Evolutionary conservation across 495 filamentous ascomycete genomes (phyloP).

Genomic region (Aspergillus hancockii): DNA sequence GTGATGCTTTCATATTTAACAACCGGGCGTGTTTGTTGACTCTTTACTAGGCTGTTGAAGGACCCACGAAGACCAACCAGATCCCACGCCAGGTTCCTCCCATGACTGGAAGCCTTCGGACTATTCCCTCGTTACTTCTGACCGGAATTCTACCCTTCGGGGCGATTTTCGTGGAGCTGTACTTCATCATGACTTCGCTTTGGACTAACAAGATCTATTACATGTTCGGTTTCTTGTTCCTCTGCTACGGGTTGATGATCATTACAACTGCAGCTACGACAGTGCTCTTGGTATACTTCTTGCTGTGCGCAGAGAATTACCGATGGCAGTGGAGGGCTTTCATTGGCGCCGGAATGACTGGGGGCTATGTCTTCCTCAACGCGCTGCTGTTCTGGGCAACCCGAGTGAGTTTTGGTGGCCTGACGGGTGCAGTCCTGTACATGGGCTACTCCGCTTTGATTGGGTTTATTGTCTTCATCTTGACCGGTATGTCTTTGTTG

Average conservation of each 20-base stretch:
- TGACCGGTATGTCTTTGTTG: conserved; percentile 67
- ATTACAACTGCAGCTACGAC: conserved; percentile 92
- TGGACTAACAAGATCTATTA: conserved; percentile 99
- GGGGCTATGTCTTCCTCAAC: conserved; percentile 85
- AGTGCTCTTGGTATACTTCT: conserved; percentile 88
- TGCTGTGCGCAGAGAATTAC: conserved; percentile 95
- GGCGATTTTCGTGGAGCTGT: conserved; percentile 95
- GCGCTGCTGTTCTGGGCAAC: conserved; percentile 86
- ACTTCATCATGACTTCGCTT: conserved; percentile 97
- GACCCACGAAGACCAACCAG: conserved; percentile 93
- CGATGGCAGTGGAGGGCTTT: conserved; percentile 98
- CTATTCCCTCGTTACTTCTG: conserved; percentile 82
- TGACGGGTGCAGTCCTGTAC: conserved; percentile 86
- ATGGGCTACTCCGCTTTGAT: conserved; percentile 89
- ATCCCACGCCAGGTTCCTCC: conserved; percentile 96
- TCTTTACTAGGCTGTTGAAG: conserved; percentile 52
- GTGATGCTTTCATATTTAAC: background rate
- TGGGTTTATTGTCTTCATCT: conserved; percentile 86
- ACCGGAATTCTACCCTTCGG: conserved; percentile 92
- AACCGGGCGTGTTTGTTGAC: conserved; percentile 15
- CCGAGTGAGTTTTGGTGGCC: conserved; percentile 78
- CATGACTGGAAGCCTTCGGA: conserved; percentile 74
- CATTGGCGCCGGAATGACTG: conserved; percentile 81
- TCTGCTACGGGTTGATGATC: conserved; percentile 97
- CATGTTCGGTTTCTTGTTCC: conserved; percentile 99